These are phyloP conservation scores for Albizia julibrissin DNA, from an alignment of 306 rosid genomes.

Conservation along the genomic window DNA sequence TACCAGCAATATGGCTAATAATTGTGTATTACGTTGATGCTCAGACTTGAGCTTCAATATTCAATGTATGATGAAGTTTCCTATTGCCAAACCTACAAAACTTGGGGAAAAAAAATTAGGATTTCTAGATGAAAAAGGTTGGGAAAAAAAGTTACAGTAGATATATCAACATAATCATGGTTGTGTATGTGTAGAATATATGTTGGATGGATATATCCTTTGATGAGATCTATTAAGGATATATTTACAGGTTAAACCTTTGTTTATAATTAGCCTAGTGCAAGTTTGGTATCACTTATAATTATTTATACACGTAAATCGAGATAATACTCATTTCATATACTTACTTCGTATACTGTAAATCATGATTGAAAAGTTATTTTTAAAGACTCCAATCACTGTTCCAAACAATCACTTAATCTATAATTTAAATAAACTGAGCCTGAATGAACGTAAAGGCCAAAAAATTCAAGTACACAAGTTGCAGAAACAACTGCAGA, in stretches of 20 bases:
- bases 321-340: too few relatives aligned
- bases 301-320: too few relatives aligned
- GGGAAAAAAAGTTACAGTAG: not conserved
- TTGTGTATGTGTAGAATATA: not conserved
- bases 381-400: too few relatives aligned
- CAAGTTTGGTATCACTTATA: too few relatives aligned
- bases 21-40: not conserved
- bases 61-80: conserved; percentile 1
- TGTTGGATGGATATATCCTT: not conserved
- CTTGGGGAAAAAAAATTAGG: not conserved
- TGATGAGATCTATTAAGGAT: too few relatives aligned
- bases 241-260: too few relatives aligned
- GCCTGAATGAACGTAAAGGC: not conserved
- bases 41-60: conserved; percentile 20
- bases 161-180: not conserved
- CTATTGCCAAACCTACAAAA: not conserved
- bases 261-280: not conserved
- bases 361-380: too few relatives aligned
- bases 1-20: not conserved
- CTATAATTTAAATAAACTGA: not conserved
- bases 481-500: not conserved
- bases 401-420: too few relatives aligned
- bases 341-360: too few relatives aligned
- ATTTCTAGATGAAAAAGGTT: not conserved
- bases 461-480: not conserved